Evolutionary conservation across 106 monocot genomes (phyloP).

Genomic region (Dendrobium officinale): DNA sequence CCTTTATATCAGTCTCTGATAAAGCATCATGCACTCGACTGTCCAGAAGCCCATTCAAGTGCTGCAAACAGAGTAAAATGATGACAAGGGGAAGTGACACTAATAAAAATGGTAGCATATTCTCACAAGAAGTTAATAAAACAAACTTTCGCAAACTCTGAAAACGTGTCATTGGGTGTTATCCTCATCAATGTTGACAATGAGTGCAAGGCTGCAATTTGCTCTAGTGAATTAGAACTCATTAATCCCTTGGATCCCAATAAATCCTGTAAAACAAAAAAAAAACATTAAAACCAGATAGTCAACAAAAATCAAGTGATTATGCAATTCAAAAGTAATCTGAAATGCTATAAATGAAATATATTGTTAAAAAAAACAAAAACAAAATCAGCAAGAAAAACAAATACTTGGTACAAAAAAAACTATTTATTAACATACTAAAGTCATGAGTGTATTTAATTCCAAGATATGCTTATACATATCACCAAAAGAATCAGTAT

Average conservation of each 20-base stretch:
- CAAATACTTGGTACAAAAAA: not conserved
- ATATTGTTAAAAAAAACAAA: not conserved
- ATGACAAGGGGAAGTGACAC: not conserved
- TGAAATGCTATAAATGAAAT: not conserved
- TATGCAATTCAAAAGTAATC: not conserved
- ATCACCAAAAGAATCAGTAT: not conserved
- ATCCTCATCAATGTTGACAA: constrained; percentile 79
- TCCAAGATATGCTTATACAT: not conserved
- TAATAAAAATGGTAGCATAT: not conserved
- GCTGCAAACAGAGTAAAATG: constrained; percentile 29
- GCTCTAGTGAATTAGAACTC: constrained; percentile 51
- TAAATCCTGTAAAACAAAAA: constrained; percentile 47
- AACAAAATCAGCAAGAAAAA: not conserved
- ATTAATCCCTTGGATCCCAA: constrained; percentile 57
- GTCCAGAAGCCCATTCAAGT: constrained; percentile 52
- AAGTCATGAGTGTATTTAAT: not conserved
- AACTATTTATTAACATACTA: not conserved
- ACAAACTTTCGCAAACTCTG: constrained; percentile 67
- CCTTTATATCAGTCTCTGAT: constrained; percentile 86
- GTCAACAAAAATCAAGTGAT: not conserved
- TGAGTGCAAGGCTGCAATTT: constrained; percentile 45
- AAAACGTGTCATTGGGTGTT: constrained; percentile 64
- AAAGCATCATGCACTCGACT: constrained; percentile 52
- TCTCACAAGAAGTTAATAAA: not conserved
- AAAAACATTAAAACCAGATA: not conserved